Conservation (phyloP, 768 basidiomycete genomes). For the Saitozyma sp. region DNA sequence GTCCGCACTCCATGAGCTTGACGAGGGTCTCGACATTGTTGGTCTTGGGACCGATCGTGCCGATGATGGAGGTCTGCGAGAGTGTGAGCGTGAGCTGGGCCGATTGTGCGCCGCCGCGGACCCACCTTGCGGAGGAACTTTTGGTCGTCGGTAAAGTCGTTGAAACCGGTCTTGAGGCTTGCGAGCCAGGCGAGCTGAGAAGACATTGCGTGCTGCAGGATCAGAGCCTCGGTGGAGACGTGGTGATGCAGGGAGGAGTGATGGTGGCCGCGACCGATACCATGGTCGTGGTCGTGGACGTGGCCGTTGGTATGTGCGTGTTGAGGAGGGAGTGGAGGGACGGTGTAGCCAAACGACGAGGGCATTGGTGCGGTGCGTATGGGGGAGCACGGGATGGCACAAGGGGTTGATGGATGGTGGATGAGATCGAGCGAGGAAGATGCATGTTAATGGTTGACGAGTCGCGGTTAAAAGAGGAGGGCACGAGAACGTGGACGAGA, state of each 20-base stretch:
- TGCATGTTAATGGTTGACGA: background rate
- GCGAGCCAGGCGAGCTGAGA: conserved; percentile 90
- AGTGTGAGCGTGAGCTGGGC: background rate
- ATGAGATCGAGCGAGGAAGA: background rate
- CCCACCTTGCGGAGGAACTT: conserved; percentile 88
- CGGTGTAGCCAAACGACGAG: too few relatives aligned
- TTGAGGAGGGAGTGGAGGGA: too few relatives aligned
- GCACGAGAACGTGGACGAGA: conserved; percentile 20
- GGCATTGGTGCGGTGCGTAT: too few relatives aligned
- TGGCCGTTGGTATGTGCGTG: too few relatives aligned
- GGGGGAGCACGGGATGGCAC: background rate
- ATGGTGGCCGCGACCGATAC: too few relatives aligned
- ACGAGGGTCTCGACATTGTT: conserved; percentile 85
- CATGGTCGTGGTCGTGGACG: too few relatives aligned
- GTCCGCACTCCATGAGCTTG: conserved; percentile 82
- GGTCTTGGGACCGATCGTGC: conserved; percentile 98
- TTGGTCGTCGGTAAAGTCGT: conserved; percentile 71
- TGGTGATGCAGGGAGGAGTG: too few relatives aligned
- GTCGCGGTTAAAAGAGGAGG: background rate
- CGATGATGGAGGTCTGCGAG: conserved; percentile 88
- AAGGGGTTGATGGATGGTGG: background rate
- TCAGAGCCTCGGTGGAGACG: too few relatives aligned
- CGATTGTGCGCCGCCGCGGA: conserved; percentile 6
- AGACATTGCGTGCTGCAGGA: conserved; percentile 10
- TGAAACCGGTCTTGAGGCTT: conserved; percentile 70